Base-by-base conservation (phyloP, 2,329 filamentous ascomycete genomes). In the Colletotrichum chrysophilum region DNA sequence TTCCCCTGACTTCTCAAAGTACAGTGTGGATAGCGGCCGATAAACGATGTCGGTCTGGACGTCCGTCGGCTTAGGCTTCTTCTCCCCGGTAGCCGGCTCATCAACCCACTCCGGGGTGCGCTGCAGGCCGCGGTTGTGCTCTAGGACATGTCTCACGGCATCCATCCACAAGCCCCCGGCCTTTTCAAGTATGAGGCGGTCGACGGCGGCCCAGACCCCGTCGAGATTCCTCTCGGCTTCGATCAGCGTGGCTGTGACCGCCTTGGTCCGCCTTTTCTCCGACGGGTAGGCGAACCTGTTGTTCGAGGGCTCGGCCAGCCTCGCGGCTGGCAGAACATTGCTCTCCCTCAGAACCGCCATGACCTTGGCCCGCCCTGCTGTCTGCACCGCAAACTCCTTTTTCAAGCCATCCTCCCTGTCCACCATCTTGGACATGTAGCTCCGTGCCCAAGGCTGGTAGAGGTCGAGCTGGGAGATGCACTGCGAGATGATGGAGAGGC, bases 101-200 rank as follows among this genome's bases (percentile, higher is more conserved):
- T 88, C 86, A 32, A 84, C 78, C 88, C 89, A 91, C 14, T 86
- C 83, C 1, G 86, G 82, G 0, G 89, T 91, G n/a, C 90, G 84
- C 34, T 86, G 85, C 8, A 91, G 78, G 2, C 76, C 78, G 5
- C 86, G 85, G 0, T 76, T 61, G 34, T 84, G 80, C 0, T 81
- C 81, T 5, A 88, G 77, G 0, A 87, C 73, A 2, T 76, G 72
- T 10, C 78, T 28, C 3, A 82, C 21, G 52, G 83, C 79, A n/a
- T 81, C 81, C 7, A 79, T 26, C 56, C 80, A 52, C 4, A 78
- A 78, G 7, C 80, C 79, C 16, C 55, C 71, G 5, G 24, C n/a
- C 52, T 76, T 74, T 2, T 7, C 9, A 8, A 77, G 71, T 4
- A 83, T 28, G 2, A 79, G 28, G 26, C 48, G 28, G 43, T 67